Base-by-base conservation (phyloP, 371 early-diverging fungal genomes). In the Apophysomyces sp. region DNA sequence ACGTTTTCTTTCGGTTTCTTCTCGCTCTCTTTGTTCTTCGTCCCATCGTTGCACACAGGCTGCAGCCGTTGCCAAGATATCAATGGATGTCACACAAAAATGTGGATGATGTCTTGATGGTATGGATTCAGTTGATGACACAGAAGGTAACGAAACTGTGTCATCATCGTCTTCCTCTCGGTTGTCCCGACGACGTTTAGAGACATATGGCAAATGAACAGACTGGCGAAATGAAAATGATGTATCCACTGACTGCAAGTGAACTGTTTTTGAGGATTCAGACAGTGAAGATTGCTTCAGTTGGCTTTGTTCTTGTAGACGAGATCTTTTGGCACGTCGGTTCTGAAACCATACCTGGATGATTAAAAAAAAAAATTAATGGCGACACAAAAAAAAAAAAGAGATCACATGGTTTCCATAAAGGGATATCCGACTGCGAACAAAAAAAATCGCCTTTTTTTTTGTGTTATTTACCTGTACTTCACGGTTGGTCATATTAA, bases 401-500 rank as follows among this genome's bases (percentile, higher is more conserved):
- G n/a, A 58, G 26, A 58, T 58, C 58, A 58, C 58, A 56, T 56
- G 56, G 37, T 36, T 39, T 39, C 56, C 32, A 36, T 27, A 56
- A 56, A 36, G 36, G 37, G 36, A 36, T 30, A 39, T 31, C 27
- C 37, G 56, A 9, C 49, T 21, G 49, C 21, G 21, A 21, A 44
- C 18, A 30, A 30, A 55, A 52, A 53, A 53, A 26, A 28, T 32
- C 12, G 16, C 29, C 29, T 29, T 58, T 27, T 37, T 37, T 56
- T 28, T 52, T 55, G 16, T 59, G 30, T 54, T 57, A 28, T 57
- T 62, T 57, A 86, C 87, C 87, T 99, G 97, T 30, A 99, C 92
- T 72, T 92, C 92, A 57, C 98, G 85, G 63, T 91, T 92, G 44
- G 95, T 93, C 97, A 98, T 97, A 61, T 86, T 84, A 32, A 98